phyloP scores from a whole-genome alignment of 371 early-diverging fungal genomes.

The Conidiobolus incongruus region DNA sequence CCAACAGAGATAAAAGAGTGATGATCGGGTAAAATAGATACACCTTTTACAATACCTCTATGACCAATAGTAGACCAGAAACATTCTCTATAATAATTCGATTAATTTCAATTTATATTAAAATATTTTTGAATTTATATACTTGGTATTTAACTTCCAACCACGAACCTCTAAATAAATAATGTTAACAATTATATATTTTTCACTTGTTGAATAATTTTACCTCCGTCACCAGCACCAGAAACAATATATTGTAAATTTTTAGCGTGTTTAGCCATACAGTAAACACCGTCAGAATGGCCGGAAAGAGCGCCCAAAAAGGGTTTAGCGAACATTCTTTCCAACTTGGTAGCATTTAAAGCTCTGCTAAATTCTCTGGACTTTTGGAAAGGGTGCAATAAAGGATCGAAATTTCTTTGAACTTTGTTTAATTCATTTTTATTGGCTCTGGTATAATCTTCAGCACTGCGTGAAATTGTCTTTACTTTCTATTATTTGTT shows the following conservation, averaged over 20 bases:
- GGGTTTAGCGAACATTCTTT: conserved; percentile 96
- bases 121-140: not conserved
- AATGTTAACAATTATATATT: no score
- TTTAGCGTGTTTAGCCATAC: conserved; percentile 77
- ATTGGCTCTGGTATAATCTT: conserved; percentile 61
- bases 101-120: not conserved
- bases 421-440: conserved; percentile 67
- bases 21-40: conserved; percentile 4
- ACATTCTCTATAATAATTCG: not conserved
- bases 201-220: no score
- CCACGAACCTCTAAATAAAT: conserved; percentile 6
- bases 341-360: conserved; percentile 87
- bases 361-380: conserved; percentile 96
- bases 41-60: conserved; percentile 8
- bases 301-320: conserved; percentile 78
- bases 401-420: conserved; percentile 82
- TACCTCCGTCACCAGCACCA: conserved; percentile 86
- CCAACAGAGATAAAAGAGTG: conserved; percentile 9
- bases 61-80: conserved; percentile 6
- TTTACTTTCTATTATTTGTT: conserved; percentile 69
- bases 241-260: conserved; percentile 56
- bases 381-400: conserved; percentile 83
- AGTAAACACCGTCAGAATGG: conserved; percentile 94
- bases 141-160: conserved; percentile 6
- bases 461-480: conserved; percentile 60